Base-by-base conservation (phyloP, 495 filamentous ascomycete genomes). In the Penicillium bovifimosum region DNA sequence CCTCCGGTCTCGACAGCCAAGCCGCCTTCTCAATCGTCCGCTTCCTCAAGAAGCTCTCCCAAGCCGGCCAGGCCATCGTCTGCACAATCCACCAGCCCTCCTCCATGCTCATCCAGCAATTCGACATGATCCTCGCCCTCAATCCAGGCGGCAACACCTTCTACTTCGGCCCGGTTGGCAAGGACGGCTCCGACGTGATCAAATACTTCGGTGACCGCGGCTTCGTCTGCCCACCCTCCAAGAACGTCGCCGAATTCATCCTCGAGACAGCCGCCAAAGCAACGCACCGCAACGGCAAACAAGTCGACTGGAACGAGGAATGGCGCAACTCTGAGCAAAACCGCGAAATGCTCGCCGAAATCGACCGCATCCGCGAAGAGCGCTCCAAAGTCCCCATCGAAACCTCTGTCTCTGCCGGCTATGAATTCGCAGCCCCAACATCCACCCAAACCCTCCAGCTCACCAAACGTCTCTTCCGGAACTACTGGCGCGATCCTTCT, bases 161-260 rank as follows among this genome's bases (percentile, higher is more conserved):
- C 59, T 91, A 88, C 58, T 90, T 89, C 50, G 86, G 87, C 1
- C 78, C 81, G 5, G 79, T 87, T 26, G 86, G 86, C 33, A 72
- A 82, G 3, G 80, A 83, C n/a, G 82, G 82, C 8, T 58, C 69
- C 9, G 72, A 75, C 17, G 79, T 88, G 6, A 80, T 80, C 59
- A 79, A 83, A 33, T 89, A 88, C 66, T 89, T 89, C 53, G 80
- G 72, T 7, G 70, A 80, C 20, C 75, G 79, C 45, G 86, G 83
- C 28, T 76, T 80, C 29, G 62, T 76, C 13, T 86, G 82, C 55
- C 79, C 80, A 4, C 77, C 80, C 0, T 66, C 73, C 6, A 84
- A 86, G 71, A 95, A 95, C 64, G 78, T 88, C 10, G 90, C 90
- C 26, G 90, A 95, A 63, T 91, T 90, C 67, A 86, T 96, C 32